Evolutionary conservation across 306 rosid species (phyloP).

Genomic region (Senna siamea): DNA sequence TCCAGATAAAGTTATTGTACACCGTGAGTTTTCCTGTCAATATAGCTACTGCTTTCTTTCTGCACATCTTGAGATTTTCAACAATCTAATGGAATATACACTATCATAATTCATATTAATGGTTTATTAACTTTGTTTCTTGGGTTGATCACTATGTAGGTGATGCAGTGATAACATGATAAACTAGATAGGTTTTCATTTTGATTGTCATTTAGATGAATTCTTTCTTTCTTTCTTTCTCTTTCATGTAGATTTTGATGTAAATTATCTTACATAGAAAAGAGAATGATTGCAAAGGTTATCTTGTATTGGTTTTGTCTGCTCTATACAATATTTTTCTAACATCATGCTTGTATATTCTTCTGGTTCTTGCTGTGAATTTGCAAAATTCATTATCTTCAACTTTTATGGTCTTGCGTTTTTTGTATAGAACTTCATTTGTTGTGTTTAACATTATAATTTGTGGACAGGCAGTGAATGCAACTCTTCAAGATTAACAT

Average conservation of each 20-base stretch:
- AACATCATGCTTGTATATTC: slow-evolving; percentile 17
- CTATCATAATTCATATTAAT: not conserved
- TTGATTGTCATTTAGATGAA: slow-evolving; percentile 6
- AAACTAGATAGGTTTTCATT: slow-evolving; percentile 22
- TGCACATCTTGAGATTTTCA: slow-evolving; percentile 24
- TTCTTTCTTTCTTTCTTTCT: slow-evolving; percentile 4
- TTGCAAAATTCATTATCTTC: slow-evolving; percentile 3
- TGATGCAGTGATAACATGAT: slow-evolving; percentile 21
- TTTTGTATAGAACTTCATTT: slow-evolving; percentile 14
- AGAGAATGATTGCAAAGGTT: not conserved
- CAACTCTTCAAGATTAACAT: slow-evolving; percentile 78
- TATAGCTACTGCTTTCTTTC: slow-evolving; percentile 19
- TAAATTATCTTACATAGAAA: not conserved
- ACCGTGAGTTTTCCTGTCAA: slow-evolving; percentile 61
- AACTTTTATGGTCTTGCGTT: not conserved
- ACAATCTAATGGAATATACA: not conserved
- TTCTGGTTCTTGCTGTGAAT: slow-evolving; percentile 3
- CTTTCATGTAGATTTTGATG: not conserved
- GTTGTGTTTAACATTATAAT: slow-evolving; percentile 35
- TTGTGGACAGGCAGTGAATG: slow-evolving; percentile 86
- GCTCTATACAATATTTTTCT: not conserved
- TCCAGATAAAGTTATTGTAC: slow-evolving; percentile 85
- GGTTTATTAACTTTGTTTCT: slow-evolving; percentile 4
- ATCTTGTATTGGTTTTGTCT: slow-evolving; percentile 6
- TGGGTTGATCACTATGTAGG: slow-evolving; percentile 10